phyloP scores from a whole-genome alignment of 2,329 filamentous ascomycete species.

The Fusarium cyanostomum region DNA sequence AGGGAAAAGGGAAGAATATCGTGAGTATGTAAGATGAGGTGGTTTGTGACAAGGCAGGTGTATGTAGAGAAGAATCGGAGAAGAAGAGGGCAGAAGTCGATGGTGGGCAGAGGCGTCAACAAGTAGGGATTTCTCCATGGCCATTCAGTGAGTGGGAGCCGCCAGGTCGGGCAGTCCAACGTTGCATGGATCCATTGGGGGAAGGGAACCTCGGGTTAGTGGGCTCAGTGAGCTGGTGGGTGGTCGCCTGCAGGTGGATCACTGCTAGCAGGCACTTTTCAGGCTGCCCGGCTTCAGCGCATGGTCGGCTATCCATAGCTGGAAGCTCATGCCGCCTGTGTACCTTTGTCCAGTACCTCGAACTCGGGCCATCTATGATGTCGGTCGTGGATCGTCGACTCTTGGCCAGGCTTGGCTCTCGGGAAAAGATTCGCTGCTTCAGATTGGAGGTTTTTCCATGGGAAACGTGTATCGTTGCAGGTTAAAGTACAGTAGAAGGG shows the following conservation, averaged over 20 bases:
- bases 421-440: conserved; percentile 11
- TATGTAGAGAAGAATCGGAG: conserved; percentile 24
- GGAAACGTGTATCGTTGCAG: neutral
- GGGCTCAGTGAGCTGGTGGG: conserved; percentile 36
- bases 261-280: conserved; percentile 37
- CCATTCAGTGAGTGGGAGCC: conserved; percentile 27
- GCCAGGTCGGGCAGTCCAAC: conserved; percentile 40
- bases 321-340: conserved; percentile 3
- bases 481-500: neutral
- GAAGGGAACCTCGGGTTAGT: conserved; percentile 32
- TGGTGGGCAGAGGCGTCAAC: conserved; percentile 41
- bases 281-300: conserved; percentile 21
- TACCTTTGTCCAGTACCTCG: neutral
- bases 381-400: conserved; percentile 28
- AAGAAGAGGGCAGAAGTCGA: conserved; percentile 18
- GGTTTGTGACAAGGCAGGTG: conserved; percentile 5
- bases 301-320: conserved; percentile 11
- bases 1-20: neutral
- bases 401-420: conserved; percentile 25
- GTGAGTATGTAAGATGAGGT: conserved; percentile 6
- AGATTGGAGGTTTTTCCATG: neutral
- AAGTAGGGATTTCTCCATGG: conserved; percentile 37
- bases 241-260: conserved; percentile 44
- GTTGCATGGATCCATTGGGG: conserved; percentile 39
- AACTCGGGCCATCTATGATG: conserved; percentile 18